Conservation (phyloP, 345 rosid species). For the Pistacia vera region DNA sequence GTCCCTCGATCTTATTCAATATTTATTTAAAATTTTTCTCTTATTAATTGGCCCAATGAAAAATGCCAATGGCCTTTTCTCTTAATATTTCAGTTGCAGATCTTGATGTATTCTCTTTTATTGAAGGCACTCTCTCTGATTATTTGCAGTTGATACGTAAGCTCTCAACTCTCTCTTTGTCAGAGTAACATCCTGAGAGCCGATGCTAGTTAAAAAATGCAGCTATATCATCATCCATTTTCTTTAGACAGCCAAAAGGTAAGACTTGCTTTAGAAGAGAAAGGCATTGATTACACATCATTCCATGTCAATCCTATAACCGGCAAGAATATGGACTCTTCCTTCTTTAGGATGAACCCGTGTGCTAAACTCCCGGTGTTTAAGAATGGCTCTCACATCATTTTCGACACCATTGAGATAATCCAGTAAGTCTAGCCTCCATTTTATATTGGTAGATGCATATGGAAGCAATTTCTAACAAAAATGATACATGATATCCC, state of each 20-base stretch:
- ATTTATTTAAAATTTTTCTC: neutral
- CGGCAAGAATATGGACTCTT: conserved; percentile 82
- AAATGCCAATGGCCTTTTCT: neutral
- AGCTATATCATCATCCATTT: conserved; percentile 90
- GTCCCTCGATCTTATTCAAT: too few species aligned
- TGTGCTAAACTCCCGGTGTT: conserved; percentile 79
- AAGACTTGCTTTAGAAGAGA: conserved; percentile 87
- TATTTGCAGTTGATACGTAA: neutral
- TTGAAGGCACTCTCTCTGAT: neutral
- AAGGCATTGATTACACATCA: conserved; percentile 88
- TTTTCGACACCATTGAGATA: conserved; percentile 76
- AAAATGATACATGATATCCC: neutral
- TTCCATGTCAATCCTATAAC: conserved; percentile 80
- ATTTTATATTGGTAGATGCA: neutral
- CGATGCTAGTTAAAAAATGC: conserved; percentile 50
- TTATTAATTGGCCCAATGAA: neutral
- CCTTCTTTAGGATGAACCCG: conserved; percentile 77
- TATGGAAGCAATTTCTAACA: conserved; percentile 9
- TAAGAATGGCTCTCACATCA: conserved; percentile 72
- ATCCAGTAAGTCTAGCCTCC: conserved; percentile 60
- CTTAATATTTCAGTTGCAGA: neutral
- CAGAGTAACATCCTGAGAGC: neutral
- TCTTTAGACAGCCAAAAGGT: conserved; percentile 90
- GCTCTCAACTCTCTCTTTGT: neutral
- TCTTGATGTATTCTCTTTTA: neutral